Evolutionary conservation across 169 alveolate genomes (phyloP), one percentile per base, ranked within the genome.

Genomic region (Eimeria acervulina): DNA sequence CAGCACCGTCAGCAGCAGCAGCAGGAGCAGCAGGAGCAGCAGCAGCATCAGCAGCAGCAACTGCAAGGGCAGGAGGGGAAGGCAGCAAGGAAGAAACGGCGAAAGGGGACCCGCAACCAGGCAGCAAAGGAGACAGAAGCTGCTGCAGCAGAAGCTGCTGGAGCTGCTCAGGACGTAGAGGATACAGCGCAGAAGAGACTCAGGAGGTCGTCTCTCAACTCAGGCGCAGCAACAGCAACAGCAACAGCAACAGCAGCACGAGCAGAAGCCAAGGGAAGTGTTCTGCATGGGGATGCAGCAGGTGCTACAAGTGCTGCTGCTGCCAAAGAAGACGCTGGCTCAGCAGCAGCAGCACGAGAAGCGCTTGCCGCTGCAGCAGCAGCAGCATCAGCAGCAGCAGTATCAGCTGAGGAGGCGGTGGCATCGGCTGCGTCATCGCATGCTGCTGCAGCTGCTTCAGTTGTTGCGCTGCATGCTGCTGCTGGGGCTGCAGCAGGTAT

Each of bases 401-500:
- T 4, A 8, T 80, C 70, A 17, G 90, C 92, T 36, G 96, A 80
- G 51, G 93, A 52, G 3, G 87, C 26, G 2, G 72, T 59, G 40
- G 55, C 72, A 26, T 26, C 51, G 61, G 13, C 28, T 23, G 87
- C 7, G 19, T 76, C 85, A 23, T 68, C 68, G 31, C 38, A 42
- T 19, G 66, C 70, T 28, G 70, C 84, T 68, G 94, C 94, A 21
- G 80, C 44, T 21, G n/a, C 68, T 3, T 40, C 55, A 36, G 66
- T 38, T n/a, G 96, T 44, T 31, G 89, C 33, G 2, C 94, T 36
- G 47, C 81, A 2, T 28, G 94, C 80, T 33, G 87, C 91, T 5
- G 89, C 66, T 61, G 74, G 72, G 70, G 68, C 59, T 47, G 74
- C 59, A 89, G 99, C 99, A 17, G 97, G 99, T 52, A 99, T 99